Conservation (phyloP, 2,329 filamentous ascomycete genomes). For the Boeremia lycopersici region DNA sequence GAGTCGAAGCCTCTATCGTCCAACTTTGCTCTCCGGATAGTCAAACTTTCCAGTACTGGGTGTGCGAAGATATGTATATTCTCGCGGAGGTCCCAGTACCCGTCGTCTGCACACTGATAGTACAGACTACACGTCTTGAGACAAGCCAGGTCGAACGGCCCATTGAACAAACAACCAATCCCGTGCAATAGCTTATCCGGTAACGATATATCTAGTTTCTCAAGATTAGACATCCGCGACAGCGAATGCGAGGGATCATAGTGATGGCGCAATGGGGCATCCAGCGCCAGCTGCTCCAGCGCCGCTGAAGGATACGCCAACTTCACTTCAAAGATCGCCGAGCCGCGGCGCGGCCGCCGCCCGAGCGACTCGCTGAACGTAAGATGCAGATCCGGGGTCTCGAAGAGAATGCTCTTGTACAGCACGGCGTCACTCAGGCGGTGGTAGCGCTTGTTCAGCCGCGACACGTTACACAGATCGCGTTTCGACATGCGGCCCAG, state of each 20-base stretch:
- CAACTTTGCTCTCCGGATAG: constrained; percentile 37
- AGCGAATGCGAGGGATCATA: constrained; percentile 41
- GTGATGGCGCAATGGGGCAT: constrained; percentile 34
- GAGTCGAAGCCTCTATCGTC: constrained; percentile 41
- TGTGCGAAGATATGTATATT: constrained; percentile 46
- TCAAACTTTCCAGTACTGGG: constrained; percentile 35
- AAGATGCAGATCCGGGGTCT: constrained; percentile 40
- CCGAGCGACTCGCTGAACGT: constrained; percentile 43
- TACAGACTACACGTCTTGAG: constrained; percentile 40
- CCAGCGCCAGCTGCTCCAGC: constrained; percentile 37
- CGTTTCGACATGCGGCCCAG: constrained; percentile 33
- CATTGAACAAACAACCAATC: constrained; percentile 42
- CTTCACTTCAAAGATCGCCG: constrained; percentile 40
- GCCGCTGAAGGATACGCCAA: constrained; percentile 40
- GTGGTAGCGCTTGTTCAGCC: constrained; percentile 39
- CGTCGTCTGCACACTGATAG: constrained; percentile 40
- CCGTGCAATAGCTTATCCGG: constrained; percentile 38
- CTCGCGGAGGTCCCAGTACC: constrained; percentile 42
- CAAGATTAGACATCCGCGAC: constrained; percentile 42
- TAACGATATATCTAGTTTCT: constrained; percentile 41
- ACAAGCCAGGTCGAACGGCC: constrained; percentile 41
- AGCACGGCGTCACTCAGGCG: constrained; percentile 39
- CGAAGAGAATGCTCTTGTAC: constrained; percentile 42
- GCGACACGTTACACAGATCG: constrained; percentile 37
- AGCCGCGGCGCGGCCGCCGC: constrained; percentile 40